Evolutionary conservation across 2,329 filamentous ascomycete species (phyloP), one percentile per base, ranked within the genome.

Genomic region (Fusarium sp.): DNA sequence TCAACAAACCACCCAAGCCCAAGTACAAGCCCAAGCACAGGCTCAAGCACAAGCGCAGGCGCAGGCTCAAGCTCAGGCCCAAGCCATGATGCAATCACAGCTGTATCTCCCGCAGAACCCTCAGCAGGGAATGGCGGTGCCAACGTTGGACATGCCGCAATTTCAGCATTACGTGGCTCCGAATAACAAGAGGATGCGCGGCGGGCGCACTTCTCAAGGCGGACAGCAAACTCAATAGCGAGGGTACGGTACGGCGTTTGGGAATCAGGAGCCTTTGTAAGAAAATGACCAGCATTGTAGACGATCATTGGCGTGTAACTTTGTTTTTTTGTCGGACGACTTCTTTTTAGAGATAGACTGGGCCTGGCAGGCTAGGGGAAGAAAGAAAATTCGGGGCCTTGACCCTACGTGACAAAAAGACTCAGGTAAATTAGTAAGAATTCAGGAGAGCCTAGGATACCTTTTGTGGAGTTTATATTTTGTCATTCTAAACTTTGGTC

Each of bases 101-200:
- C 70, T 80, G 46, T 79, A 79, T 66, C 66, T 79, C 21, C 73
- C 72, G 5, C 73, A 77, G 18, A 74, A 74, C 48, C 64, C 77
- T 12, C 70, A 73, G 12, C 72, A 77, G 44, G 72, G 76, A 15
- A 73, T 80, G 21, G 73, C 79, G 2, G 73, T 80, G 27, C 76
- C 78, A 10, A 73, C 73, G 14, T 74, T 79, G 60, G 73, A 74
- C 14, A 76, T 80, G 70, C 72, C 73, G 5, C 72, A 76, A 37
- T 81, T 78, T 35, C 77, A 76, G 54, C 76, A 76, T 41, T 82
- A 79, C 45, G 69, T 73, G 10, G 75, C 75, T 7, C 76, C 77
- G n/a, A 64, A 75, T 11, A 80, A 78, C 11, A 80, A 79, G 68
- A 76, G 79, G 44, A 77, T 78, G 46, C 80, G 78, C 18, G 75